These are phyloP conservation scores for Kluyveromyces lactis DNA, from an alignment of 805 yeast species.

Conservation along the genomic window DNA sequence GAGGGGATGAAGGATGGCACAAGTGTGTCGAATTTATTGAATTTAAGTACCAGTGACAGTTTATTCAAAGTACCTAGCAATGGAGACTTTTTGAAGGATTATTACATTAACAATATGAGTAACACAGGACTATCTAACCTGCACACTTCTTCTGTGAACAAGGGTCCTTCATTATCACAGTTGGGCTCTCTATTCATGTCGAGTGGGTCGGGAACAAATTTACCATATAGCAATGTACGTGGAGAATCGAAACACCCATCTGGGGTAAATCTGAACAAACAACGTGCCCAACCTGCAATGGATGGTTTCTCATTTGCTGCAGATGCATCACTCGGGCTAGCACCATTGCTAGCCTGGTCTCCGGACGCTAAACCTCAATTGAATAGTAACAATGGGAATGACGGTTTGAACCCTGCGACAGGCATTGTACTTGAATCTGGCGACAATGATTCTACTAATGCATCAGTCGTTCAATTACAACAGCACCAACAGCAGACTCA, in stretches of 20 bases:
- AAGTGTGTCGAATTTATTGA: constrained; percentile 1
- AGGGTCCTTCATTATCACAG: constrained; percentile 12
- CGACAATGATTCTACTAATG: constrained; percentile 6
- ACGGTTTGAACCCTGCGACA: not conserved
- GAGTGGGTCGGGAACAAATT: not conserved
- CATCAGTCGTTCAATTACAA: constrained; percentile 1
- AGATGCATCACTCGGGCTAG: constrained; percentile 72
- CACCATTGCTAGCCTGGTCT: constrained; percentile 48
- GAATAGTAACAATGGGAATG: not conserved
- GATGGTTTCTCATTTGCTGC: constrained; percentile 56
- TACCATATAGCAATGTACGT: constrained; percentile 3
- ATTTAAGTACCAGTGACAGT: constrained; percentile 11
- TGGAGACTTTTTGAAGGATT: constrained; percentile 18
- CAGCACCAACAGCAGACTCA: constrained; percentile 4
- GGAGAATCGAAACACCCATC: constrained; percentile 1
- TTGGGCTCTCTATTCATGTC: constrained; percentile 9
- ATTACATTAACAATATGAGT: constrained; percentile 7
- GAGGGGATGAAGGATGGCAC: not conserved
- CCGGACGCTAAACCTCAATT: constrained; percentile 8
- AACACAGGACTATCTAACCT: not conserved
- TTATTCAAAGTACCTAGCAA: constrained; percentile 22
- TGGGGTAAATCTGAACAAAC: constrained; percentile 1
- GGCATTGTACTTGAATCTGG: constrained; percentile 2
- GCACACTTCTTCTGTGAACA: not conserved
- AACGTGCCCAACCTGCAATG: constrained; percentile 6